These are phyloP conservation scores for Albophoma yamanashiensis DNA, from an alignment of 2,329 filamentous ascomycete genomes.

Conservation along the genomic window DNA sequence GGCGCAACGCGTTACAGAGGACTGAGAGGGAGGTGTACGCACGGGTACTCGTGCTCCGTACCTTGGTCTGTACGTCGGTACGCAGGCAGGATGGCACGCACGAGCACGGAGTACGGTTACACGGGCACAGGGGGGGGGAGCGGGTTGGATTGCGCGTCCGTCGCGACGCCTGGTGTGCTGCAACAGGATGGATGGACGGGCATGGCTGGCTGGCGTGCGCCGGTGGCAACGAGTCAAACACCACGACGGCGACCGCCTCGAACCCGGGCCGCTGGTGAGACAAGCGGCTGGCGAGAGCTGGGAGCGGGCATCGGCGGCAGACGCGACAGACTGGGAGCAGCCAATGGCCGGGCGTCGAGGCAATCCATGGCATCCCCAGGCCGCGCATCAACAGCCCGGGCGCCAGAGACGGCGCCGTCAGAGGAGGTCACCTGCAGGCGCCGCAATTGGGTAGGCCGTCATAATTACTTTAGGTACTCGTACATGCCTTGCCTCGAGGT, in stretches of 20 bases:
- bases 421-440: background rate
- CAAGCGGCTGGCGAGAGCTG: background rate
- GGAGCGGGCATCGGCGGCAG: background rate
- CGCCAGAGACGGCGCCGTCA: background rate
- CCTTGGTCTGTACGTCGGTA: no score
- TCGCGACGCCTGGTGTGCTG: background rate
- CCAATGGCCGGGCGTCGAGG: background rate
- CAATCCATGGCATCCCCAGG: background rate
- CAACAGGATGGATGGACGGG: background rate
- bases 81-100: no score
- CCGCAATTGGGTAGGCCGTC: background rate
- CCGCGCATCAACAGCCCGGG: no score
- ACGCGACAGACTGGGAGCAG: background rate
- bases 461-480: no score
- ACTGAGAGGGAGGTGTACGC: no score
- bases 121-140: background rate
- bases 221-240: background rate
- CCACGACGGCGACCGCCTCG: no score
- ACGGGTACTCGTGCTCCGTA: no score
- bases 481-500: no score
- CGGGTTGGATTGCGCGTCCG: background rate
- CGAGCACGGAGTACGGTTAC: background rate
- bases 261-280: background rate
- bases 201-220: background rate
- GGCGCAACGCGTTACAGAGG: background rate